These are phyloP conservation scores for Barnettozyma sp. DNA, from an alignment of 805 yeast species.

Conservation along the genomic window DNA sequence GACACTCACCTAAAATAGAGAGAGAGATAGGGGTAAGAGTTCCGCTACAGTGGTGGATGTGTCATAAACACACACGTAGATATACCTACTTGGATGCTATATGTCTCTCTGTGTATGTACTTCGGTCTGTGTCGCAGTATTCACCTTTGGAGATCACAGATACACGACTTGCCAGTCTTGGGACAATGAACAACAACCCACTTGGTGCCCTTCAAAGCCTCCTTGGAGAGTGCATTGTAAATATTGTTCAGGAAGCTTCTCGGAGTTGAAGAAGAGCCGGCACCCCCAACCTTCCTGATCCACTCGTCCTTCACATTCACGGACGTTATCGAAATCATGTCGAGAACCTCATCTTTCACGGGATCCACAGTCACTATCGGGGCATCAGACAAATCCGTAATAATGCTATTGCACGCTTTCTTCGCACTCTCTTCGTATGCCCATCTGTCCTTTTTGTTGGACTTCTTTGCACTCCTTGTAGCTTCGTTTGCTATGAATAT, in stretches of 20 bases:
- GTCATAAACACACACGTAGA: too few species aligned
- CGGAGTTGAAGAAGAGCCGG: slow-evolving; percentile 70
- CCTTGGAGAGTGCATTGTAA: slow-evolving; percentile 65
- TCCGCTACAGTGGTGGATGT: too few species aligned
- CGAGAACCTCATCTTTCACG: slow-evolving; percentile 72
- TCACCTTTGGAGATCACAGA: slow-evolving; percentile 55
- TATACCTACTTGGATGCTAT: too few species aligned
- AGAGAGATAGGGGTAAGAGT: too few species aligned
- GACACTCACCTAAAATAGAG: too few species aligned
- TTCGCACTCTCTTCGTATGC: slow-evolving; percentile 67
- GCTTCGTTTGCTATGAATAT: slow-evolving; percentile 72
- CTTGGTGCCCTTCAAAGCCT: slow-evolving; percentile 59
- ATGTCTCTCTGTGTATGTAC: too few species aligned
- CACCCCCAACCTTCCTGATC: slow-evolving; percentile 74
- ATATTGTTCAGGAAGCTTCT: slow-evolving; percentile 73
- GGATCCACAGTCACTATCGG: slow-evolving; percentile 77
- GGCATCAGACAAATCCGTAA: slow-evolving; percentile 51
- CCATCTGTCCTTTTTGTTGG: slow-evolving; percentile 72
- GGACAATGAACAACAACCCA: slow-evolving; percentile 76
- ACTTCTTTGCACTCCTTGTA: slow-evolving; percentile 67
- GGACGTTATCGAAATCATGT: slow-evolving; percentile 73
- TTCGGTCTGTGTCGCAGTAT: too few species aligned
- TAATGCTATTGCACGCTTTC: slow-evolving; percentile 46
- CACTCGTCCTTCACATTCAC: slow-evolving; percentile 70
- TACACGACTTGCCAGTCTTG: slow-evolving; percentile 64